Base-by-base conservation (phyloP, 108 stramenopile genomes). In the Parmales sp. region DNA sequence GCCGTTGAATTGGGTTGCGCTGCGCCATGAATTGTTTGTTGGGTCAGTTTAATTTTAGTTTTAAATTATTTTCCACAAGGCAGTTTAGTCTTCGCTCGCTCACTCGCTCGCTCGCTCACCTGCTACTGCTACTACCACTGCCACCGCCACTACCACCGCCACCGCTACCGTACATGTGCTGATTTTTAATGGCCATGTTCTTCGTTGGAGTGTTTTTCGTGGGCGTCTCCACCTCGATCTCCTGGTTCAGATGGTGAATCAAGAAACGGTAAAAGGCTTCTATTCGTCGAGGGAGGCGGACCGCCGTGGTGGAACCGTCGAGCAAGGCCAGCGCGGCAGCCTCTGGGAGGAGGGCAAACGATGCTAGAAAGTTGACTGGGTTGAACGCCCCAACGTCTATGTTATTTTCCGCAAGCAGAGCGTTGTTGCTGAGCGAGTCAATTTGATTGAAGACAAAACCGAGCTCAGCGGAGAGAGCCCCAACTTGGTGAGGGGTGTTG, bases 261-360 rank as follows among this genome's bases (percentile, higher is more conserved):
- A 91, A 41, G 48, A 91, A 91, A 4, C 88, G 77, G 76, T 88
- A 91, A 31, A 91, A 84, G 19, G 90, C 86, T 67, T 89, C 88
- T 1, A 88, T 86, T 39, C 87, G 65, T 45, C 85, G 74, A n/a
- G 88, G 82, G 18, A 68, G 71, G 19, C 84, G 83, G 8, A 84
- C 78, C 18, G 88, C 82, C 18, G 79, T 81, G 1, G 87, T 83
- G 45, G 85, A 78, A 0, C 80, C 87, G 68, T 91, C 90, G 5
- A 91, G 67, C n/a, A 91, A 74, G 37, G 86, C 85, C 25, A 91
- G 74, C 41, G 85, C 79, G 43, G 75, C 77, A 8, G 90, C 88
- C 77, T 89, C 90, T 0, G 83, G 83, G 74, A 91, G 72, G 13
- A 78, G 68, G 0, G 78, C 48, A 46, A 91, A 79, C 5, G 82